Evolutionary conservation across 1,139 yeast species (phyloP), one percentile per base, ranked within the genome.

Genomic region (Suhomyces guaymorum): DNA sequence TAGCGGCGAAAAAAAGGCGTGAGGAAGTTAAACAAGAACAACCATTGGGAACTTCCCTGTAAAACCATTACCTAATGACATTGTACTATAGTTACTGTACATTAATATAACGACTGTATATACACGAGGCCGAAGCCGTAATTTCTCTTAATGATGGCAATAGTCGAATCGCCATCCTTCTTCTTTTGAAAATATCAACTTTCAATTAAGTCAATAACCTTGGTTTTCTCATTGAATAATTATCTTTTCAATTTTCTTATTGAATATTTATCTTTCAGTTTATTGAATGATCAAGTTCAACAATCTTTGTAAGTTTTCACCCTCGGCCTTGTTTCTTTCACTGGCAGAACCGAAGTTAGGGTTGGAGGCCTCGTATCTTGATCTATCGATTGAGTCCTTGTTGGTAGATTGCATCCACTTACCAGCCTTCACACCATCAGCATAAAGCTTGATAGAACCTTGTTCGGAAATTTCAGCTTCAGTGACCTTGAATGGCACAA

Each of bases 391-490:
- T 7, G 51, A 35, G 17, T 51, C 51, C 31, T 42, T 36, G 27
- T 46, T 44, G 24, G 46, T 43, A 37, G 55, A 49, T 40, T 58
- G 61, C 62, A 64, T 59, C 75, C 75, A 69, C 11, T 57, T 49
- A 26, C 75, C 75, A 8, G 58, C 61, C 47, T 59, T 62, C 28
- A 68, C 63, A 36, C 71, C 73, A 38, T 66, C 69, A 4, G 70
- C 72, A 35, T 57, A 60, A 30, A 70, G 43, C 44, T 61, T 66
- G 22, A 70, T 61, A 17, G 60, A 52, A 26, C 75, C 76, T 18
- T 49, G 52, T 15, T 61, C 61, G 16, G 60, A 49, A 33, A 70
- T 47, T 43, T 66, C 72, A 10, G 68, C 74, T 32, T 64, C 70
- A 23, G 55, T 60, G 18, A 70, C 49, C 52, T 66, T 63, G 52